Conservation (phyloP, 208 protist species). For the Angomonas deanei region DNA sequence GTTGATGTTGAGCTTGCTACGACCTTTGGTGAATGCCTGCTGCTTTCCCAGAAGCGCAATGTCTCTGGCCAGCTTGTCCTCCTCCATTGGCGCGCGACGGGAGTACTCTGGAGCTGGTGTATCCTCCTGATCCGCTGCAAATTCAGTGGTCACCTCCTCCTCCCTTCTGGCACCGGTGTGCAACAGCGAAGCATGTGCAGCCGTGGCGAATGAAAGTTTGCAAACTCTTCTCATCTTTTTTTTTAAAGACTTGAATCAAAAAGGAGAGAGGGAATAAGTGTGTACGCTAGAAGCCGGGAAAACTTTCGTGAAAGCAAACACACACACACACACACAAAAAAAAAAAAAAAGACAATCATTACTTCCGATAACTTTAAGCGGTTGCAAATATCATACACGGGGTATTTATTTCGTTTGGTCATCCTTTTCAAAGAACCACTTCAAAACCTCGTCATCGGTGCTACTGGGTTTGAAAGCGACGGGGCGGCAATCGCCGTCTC, state of each 20-base stretch:
- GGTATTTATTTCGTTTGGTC: no score
- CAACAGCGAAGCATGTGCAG: no score
- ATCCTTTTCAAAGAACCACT: conserved; percentile 83
- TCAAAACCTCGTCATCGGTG: conserved; percentile 53
- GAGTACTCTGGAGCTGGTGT: neutral
- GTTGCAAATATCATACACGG: no score
- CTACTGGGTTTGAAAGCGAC: conserved; percentile 27
- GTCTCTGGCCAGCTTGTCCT: conserved; percentile 23
- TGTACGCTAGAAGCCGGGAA: no score
- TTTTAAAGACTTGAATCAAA: no score
- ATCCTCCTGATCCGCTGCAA: neutral
- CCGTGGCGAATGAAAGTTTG: no score
- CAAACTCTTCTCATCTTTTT: no score
- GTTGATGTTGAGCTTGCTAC: conserved; percentile 7
- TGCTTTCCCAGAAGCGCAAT: conserved; percentile 21
- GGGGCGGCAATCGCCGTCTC: conserved; percentile 27
- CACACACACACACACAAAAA: no score
- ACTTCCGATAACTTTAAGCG: no score
- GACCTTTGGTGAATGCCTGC: neutral
- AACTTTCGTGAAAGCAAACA: no score
- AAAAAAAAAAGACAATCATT: conserved; percentile 5
- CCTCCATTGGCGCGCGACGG: neutral
- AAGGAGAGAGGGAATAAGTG: no score
- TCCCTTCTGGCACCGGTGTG: neutral
- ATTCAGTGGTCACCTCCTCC: neutral